Evolutionary conservation across 441 rosid genomes (phyloP), one percentile per base, ranked within the genome.

Genomic region (Gossypium trilobum): DNA sequence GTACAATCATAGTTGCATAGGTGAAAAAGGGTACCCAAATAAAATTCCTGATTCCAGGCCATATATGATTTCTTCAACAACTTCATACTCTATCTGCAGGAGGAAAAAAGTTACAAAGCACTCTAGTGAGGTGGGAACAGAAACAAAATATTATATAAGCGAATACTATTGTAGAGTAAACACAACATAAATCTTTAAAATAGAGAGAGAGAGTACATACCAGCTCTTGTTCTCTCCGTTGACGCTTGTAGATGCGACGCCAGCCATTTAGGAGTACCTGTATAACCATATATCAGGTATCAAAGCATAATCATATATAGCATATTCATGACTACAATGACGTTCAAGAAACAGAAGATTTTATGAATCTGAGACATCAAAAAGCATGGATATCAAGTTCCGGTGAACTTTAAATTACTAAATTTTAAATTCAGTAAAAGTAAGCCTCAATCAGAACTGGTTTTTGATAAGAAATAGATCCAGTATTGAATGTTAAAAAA

Each of bases 41-140:
- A 95, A 76, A 74, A 95, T 82, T 74, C 99, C 99, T 71, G 97
- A 95, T 82, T 95, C 97, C 87, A 92, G 79, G 74, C 99, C 97
- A 74, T 88, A 91, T 73, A 92, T 94, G 55, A 95, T 95, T 83
- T 95, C 99, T 84, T 95, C 99, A 83, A 92, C 90, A 61, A 95
- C 99, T 85, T 95, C 99, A 85, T 85, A 89, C 71, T 89, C 97
- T 84, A 82, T 79, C 99, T 92, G 87, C 80, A 81, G 52, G 66
- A 75, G 63, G 85, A 59, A 51, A 78, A 8, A 51, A 58, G 65
- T 63, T 76, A 29, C 16, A 64, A 48, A 22, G 42, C 20, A 10
- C 23, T 70, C 29, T 11, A 39, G 71, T 55, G 44, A 78, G n/a
- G 9, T 57, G 63, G 46, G 25, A 56, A 50, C 14, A 25, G n/a